These are phyloP conservation scores for Periconia sp. DNA, from an alignment of 2,329 filamentous ascomycete species.

Conservation along the genomic window DNA sequence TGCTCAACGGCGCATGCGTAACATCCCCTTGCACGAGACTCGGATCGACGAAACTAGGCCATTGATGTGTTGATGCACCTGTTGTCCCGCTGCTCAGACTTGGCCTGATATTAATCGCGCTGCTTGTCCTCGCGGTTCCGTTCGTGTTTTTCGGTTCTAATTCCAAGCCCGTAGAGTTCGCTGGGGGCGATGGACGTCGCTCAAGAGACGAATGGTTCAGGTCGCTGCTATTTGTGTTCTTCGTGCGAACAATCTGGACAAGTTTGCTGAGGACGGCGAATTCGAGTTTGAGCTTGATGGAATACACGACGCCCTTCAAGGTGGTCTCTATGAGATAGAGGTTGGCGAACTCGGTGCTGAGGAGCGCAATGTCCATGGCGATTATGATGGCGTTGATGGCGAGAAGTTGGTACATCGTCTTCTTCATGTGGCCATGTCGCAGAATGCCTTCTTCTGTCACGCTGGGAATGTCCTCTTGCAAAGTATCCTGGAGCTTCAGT, in stretches of 20 bases:
- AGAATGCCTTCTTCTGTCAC: slow-evolving; percentile 24
- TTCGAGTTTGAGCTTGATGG: slow-evolving; percentile 57
- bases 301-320: slow-evolving; percentile 48
- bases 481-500: slow-evolving; percentile 33
- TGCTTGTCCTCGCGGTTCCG: slow-evolving; percentile 6
- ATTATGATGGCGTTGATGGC: slow-evolving; percentile 40
- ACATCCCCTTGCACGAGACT: slow-evolving; percentile 19
- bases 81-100: background rate
- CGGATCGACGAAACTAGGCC: slow-evolving; percentile 35
- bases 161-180: slow-evolving; percentile 5
- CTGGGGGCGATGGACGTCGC: background rate
- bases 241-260: slow-evolving; percentile 37
- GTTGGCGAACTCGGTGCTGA: slow-evolving; percentile 35
- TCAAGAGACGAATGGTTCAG: slow-evolving; percentile 1
- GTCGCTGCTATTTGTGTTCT: slow-evolving; percentile 4
- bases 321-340: slow-evolving; percentile 39
- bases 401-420: slow-evolving; percentile 39
- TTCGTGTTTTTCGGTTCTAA: slow-evolving; percentile 20
- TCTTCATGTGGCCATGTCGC: slow-evolving; percentile 13
- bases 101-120: background rate
- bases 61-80: slow-evolving; percentile 6
- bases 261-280: slow-evolving; percentile 56
- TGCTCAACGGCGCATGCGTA: slow-evolving; percentile 20
- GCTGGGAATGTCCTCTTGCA: slow-evolving; percentile 28
- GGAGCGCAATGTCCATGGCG: slow-evolving; percentile 30